These are phyloP conservation scores for Fusarium aywerte DNA, from an alignment of 2,329 filamentous ascomycete species.

Conservation along the genomic window DNA sequence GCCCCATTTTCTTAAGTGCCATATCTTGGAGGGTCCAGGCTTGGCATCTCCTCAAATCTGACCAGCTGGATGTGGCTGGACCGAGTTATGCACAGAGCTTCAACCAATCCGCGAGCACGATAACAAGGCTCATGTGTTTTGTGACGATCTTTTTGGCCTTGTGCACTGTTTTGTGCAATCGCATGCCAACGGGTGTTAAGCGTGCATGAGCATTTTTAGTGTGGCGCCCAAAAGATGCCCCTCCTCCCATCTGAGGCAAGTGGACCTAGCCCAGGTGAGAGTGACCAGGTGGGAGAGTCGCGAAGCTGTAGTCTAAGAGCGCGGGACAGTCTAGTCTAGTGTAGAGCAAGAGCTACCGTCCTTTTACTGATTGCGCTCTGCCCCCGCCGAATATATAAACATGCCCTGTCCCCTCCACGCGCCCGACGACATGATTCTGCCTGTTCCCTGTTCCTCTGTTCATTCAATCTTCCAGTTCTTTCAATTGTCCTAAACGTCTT, in stretches of 20 bases:
- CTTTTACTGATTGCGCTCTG: conserved; percentile 65
- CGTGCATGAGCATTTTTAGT: conserved; percentile 33
- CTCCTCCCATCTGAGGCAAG: conserved; percentile 40
- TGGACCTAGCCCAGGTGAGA: conserved; percentile 20
- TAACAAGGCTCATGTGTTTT: conserved; percentile 3
- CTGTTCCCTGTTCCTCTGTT: conserved; percentile 51
- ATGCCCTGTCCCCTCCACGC: conserved; percentile 63
- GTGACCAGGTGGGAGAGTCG: conserved; percentile 7
- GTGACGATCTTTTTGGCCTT: conserved; percentile 23
- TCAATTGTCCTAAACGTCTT: conserved; percentile 17
- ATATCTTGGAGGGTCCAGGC: conserved; percentile 42
- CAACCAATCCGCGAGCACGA: conserved; percentile 13
- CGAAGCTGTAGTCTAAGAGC: conserved; percentile 41
- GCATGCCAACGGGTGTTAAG: conserved; percentile 37
- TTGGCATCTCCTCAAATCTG: conserved; percentile 37
- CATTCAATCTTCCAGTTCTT: conserved; percentile 40
- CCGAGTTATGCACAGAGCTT: conserved; percentile 27
- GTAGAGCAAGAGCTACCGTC: conserved; percentile 45
- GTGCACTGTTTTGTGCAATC: conserved; percentile 38
- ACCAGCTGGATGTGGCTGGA: conserved; percentile 45
- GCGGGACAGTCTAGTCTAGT: conserved; percentile 9
- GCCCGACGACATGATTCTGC: conserved; percentile 58
- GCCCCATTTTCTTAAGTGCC: conserved; percentile 49
- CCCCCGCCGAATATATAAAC: conserved; percentile 71
- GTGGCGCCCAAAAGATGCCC: conserved; percentile 44